These are phyloP conservation scores for Manihot esculenta DNA, from an alignment of 441 rosid species.

Conservation along the genomic window DNA sequence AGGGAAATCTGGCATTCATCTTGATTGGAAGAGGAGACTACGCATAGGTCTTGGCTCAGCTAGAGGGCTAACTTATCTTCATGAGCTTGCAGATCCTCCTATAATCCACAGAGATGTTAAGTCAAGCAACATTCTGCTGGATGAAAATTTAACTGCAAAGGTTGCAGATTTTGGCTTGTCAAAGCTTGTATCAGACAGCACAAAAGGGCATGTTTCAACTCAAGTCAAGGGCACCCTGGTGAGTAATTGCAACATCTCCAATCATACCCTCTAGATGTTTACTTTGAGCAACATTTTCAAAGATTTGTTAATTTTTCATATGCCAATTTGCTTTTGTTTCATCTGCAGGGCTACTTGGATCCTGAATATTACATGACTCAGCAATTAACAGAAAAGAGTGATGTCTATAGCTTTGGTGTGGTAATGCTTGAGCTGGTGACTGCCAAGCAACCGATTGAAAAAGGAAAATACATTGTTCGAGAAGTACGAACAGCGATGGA, in stretches of 20 bases:
- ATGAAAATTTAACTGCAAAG: slow-evolving; percentile 84
- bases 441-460: slow-evolving; percentile 86
- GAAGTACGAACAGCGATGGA: slow-evolving; percentile 56
- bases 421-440: slow-evolving; percentile 87
- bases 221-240: slow-evolving; percentile 99
- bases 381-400: slow-evolving; percentile 93
- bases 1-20: slow-evolving; percentile 64
- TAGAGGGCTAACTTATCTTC: slow-evolving; percentile 89
- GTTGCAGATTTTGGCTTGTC: slow-evolving; percentile 99
- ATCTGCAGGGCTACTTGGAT: slow-evolving; percentile 86
- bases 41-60: slow-evolving; percentile 89
- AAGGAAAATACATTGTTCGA: slow-evolving; percentile 85
- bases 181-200: slow-evolving; percentile 79
- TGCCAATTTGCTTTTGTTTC: neutral
- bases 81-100: slow-evolving; percentile 95
- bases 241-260: slow-evolving; percentile 22
- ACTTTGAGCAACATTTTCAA: neutral
- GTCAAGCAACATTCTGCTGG: slow-evolving; percentile 84
- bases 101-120: slow-evolving; percentile 95
- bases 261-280: neutral
- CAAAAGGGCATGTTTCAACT: slow-evolving; percentile 93
- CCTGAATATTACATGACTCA: slow-evolving; percentile 98
- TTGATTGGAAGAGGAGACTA: slow-evolving; percentile 93
- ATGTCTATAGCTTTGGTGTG: slow-evolving; percentile 94
- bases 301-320: neutral